Conservation (phyloP, 108 stramenopile genomes). For the Pseudonitzschia multiseries region DNA sequence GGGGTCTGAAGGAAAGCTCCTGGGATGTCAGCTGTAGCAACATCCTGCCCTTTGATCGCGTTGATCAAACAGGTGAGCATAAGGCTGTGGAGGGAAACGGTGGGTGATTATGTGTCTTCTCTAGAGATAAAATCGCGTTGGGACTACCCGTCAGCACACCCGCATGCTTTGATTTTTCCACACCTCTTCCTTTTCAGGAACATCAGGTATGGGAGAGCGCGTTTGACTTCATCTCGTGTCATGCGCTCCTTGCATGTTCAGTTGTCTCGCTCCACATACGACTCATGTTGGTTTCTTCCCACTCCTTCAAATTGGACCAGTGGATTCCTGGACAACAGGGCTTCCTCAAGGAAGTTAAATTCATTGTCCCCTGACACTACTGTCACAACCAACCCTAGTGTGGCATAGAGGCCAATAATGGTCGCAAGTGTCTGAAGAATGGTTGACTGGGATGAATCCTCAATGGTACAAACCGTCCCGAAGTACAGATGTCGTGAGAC, state of each 20-base stretch:
- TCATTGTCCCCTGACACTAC: background rate
- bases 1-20: slow-evolving; percentile 41
- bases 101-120: too few species aligned
- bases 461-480: background rate
- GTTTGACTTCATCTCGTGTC: too few species aligned
- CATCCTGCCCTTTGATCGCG: slow-evolving; percentile 34
- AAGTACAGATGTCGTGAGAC: background rate
- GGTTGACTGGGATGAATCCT: background rate
- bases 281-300: background rate
- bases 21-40: slow-evolving; percentile 33
- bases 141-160: too few species aligned
- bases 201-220: too few species aligned
- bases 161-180: too few species aligned
- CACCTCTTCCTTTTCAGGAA: too few species aligned
- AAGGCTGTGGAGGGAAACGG: too few species aligned
- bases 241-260: background rate
- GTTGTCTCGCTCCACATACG: background rate
- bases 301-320: background rate
- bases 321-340: background rate
- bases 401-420: background rate
- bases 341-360: background rate
- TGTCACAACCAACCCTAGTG: background rate
- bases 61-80: slow-evolving; percentile 21
- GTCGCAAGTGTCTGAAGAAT: background rate
- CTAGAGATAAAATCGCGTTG: too few species aligned